Base-by-base conservation (phyloP, 2,329 filamentous ascomycete genomes). In the Cryphonectria japonica region DNA sequence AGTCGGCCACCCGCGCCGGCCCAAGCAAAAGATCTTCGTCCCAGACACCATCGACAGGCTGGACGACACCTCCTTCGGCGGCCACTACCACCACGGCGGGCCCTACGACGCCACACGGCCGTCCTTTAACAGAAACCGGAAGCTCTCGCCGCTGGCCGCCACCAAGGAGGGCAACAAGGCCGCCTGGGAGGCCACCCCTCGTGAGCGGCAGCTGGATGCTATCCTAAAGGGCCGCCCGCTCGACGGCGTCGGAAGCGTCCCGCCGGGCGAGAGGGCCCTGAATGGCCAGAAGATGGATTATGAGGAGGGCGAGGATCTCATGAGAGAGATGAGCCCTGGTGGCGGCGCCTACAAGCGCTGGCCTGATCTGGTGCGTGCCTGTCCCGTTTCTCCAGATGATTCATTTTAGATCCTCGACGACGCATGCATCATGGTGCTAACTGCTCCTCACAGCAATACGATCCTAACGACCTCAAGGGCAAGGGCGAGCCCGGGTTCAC, bases 61-160 rank as follows among this genome's bases (percentile, higher is more conserved):
- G 1, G 95, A 97, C 78, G 85, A 84, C 68, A 83, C 86, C 2
- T 80, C 87, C n/a, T 80, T 86, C 57, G 87, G 88, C 66, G 86
- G 86, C 26, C 82, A 86, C 2, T 97, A 97, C 80, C 95, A 98
- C 80, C 95, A 98, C 77, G 93, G 92, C 74, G 95, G 95, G 0
- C 95, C 95, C 0, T 98, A 93, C 76, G 95, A 98, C 78, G 93
- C 95, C 13, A 92, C 93, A 2, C 85, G 93, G 67, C 84, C 91
- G 1, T 88, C 92, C 16, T 88, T 93, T 64, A 98, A 98, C 81
- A 85, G 82, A 4, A 85, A 89, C 76, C 85, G 83, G 75, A 81
- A 80, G 74, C 84, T 84, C 71, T 91, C 93, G 3, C 95, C 95
- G 0, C 82, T 98, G 9, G 93, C 92, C 39, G 95, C 95, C 2